Evolutionary conservation across 148 eudicot genomes (phyloP).

Genomic region (Hydrangea macrophylla): DNA sequence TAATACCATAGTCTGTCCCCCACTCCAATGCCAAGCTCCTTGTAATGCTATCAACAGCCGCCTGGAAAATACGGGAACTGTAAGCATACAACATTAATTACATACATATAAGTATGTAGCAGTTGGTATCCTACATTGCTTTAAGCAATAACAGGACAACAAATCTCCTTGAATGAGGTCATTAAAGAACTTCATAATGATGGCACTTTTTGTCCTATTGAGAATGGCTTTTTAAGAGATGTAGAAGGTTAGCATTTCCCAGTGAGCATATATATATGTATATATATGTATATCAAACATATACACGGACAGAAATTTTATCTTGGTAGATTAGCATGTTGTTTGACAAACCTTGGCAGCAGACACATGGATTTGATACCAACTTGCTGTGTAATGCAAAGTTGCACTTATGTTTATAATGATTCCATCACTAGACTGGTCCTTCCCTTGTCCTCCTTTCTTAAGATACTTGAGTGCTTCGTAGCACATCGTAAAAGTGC

Average conservation of each 20-base stretch:
- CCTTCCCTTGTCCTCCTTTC: conserved; percentile 56
- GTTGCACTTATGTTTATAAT: conserved; percentile 81
- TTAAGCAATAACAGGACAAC: too few species aligned
- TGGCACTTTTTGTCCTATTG: too few species aligned
- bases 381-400: conserved; percentile 72
- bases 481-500: conserved; percentile 76
- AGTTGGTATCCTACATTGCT: too few species aligned
- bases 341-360: conserved; percentile 68
- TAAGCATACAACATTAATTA: neutral
- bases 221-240: too few species aligned
- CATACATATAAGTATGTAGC: neutral
- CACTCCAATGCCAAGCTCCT: conserved; percentile 75
- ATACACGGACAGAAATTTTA: too few species aligned
- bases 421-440: conserved; percentile 44
- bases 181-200: too few species aligned
- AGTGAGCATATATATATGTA: too few species aligned
- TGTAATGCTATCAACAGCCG: conserved; percentile 81
- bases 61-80: conserved; percentile 30
- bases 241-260: too few species aligned
- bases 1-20: conserved; percentile 78
- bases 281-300: too few species aligned
- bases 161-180: too few species aligned
- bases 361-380: conserved; percentile 82
- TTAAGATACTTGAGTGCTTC: conserved; percentile 70
- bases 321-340: neutral